A percentile compares a stretch with the other conserved stretches of the same genome.
These are phyloP conservation scores for Pichia insulana DNA, from an alignment of 805 yeast genomes.

Conservation along the genomic window DNA sequence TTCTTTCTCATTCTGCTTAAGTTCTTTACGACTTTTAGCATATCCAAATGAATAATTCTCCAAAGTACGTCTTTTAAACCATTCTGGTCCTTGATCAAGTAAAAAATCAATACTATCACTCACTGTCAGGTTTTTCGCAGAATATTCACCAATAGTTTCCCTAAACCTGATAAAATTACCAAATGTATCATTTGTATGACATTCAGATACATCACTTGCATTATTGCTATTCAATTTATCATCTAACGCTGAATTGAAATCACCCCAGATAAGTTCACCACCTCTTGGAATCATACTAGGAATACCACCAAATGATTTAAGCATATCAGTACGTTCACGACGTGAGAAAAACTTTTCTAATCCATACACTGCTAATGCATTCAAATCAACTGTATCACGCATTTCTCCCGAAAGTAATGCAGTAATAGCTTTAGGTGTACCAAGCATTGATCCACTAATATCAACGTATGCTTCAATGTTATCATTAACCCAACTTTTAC, in stretches of 20 bases:
- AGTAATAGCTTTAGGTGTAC: slow-evolving; percentile 90
- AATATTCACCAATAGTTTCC: slow-evolving; percentile 34
- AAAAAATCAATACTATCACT: slow-evolving; percentile 59
- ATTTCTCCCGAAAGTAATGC: slow-evolving; percentile 95
- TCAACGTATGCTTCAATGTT: slow-evolving; percentile 76
- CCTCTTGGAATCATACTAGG: slow-evolving; percentile 97
- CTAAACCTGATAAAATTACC: slow-evolving; percentile 71
- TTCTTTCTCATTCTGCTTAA: slow-evolving; percentile 55
- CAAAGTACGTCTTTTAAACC: slow-evolving; percentile 59
- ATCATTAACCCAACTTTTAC: slow-evolving; percentile 77
- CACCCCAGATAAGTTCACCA: slow-evolving; percentile 87
- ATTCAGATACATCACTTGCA: slow-evolving; percentile 10
- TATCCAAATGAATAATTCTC: slow-evolving; percentile 76
- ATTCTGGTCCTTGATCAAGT: slow-evolving; percentile 56
- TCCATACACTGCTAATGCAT: slow-evolving; percentile 88
- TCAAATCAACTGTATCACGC: slow-evolving; percentile 94
- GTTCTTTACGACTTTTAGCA: slow-evolving; percentile 51
- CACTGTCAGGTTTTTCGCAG: slow-evolving; percentile 51
- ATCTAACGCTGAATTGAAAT: slow-evolving; percentile 56
- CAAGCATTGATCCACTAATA: slow-evolving; percentile 82
- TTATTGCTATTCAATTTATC: slow-evolving; percentile 31
- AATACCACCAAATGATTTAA: slow-evolving; percentile 85
- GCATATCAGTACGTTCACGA: slow-evolving; percentile 78
- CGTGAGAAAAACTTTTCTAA: slow-evolving; percentile 89
- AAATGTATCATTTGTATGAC: slow-evolving; percentile 30